Evolutionary conservation across 1,284 basidiomycete genomes (phyloP).

Genomic region (Microbotryum lychnidis-dioicae): DNA sequence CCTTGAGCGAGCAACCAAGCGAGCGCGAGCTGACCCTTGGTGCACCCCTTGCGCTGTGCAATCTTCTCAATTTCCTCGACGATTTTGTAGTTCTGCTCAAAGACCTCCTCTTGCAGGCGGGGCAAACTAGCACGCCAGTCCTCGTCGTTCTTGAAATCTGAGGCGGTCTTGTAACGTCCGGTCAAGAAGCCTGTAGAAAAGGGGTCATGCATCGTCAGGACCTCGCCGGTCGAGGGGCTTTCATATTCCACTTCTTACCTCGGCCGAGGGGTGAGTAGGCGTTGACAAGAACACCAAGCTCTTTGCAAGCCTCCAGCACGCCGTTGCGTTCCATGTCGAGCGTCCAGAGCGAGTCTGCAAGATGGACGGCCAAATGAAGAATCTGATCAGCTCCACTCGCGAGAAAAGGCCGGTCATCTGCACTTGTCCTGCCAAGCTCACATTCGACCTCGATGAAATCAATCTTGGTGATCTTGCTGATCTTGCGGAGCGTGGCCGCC

Average conservation of each 20-base stretch:
- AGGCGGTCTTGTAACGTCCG: slow-evolving; percentile 48
- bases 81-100: slow-evolving; percentile 49
- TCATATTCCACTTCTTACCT: slow-evolving; percentile 3
- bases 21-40: slow-evolving; percentile 51
- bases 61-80: slow-evolving; percentile 44
- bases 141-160: slow-evolving; percentile 47
- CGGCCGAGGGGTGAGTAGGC: slow-evolving; percentile 58
- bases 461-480: slow-evolving; percentile 41
- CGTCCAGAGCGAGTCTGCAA: slow-evolving; percentile 49
- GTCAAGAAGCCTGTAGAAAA: slow-evolving; percentile 49
- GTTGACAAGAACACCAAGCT: slow-evolving; percentile 47
- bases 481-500: slow-evolving; percentile 53
- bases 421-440: slow-evolving; percentile 41
- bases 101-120: slow-evolving; percentile 43
- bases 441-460: slow-evolving; percentile 33
- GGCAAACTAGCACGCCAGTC: slow-evolving; percentile 45
- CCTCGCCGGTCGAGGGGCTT: not conserved
- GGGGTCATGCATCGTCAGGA: not conserved
- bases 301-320: slow-evolving; percentile 40
- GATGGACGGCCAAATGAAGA: slow-evolving; percentile 1
- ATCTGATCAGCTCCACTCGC: not conserved
- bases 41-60: slow-evolving; percentile 47
- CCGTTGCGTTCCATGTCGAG: slow-evolving; percentile 41
- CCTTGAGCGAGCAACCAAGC: slow-evolving; percentile 56
- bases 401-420: slow-evolving; percentile 38